phyloP scores from a whole-genome alignment of 2,329 filamentous ascomycete genomes.

The Aspergillus hiratsukae region DNA sequence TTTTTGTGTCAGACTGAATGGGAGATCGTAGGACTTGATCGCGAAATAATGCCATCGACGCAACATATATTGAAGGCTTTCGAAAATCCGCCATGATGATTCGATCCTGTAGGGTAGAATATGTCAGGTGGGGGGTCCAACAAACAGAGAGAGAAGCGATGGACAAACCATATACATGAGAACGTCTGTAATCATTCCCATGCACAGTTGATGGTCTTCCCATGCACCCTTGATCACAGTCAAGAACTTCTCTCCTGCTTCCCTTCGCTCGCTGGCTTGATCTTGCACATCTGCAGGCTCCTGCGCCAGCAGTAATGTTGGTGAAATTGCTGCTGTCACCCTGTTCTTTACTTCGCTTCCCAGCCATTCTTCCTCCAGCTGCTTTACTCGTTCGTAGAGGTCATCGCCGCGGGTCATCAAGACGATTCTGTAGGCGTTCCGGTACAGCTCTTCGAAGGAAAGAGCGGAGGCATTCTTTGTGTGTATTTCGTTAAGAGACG shows the following conservation, averaged over 20 bases:
- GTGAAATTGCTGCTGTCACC: constrained; percentile 67
- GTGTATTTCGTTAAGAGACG: constrained; percentile 82
- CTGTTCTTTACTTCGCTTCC: constrained; percentile 64
- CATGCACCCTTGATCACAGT: constrained; percentile 71
- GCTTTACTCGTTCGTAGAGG: constrained; percentile 74
- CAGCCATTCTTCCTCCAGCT: constrained; percentile 81
- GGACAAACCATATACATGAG: constrained; percentile 80
- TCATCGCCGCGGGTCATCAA: constrained; percentile 78
- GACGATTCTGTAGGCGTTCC: constrained; percentile 89
- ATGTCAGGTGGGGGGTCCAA: not conserved
- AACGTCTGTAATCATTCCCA: constrained; percentile 96
- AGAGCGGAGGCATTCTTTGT: constrained; percentile 83
- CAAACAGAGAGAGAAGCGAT: not conserved
- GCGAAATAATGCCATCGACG: constrained; percentile 81
- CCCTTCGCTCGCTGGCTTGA: constrained; percentile 70
- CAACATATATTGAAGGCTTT: constrained; percentile 73
- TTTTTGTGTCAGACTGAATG: constrained; percentile 39
- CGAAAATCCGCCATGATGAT: constrained; percentile 71
- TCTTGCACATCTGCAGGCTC: constrained; percentile 46
- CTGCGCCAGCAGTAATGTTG: constrained; percentile 58
- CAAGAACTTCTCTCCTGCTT: constrained; percentile 78
- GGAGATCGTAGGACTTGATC: constrained; percentile 72
- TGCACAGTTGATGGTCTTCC: constrained; percentile 84
- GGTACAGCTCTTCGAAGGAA: constrained; percentile 93
- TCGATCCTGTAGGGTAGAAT: constrained; percentile 59